Base-by-base conservation (phyloP, 2,329 filamentous ascomycete genomes). In the Apiospora koreana region DNA sequence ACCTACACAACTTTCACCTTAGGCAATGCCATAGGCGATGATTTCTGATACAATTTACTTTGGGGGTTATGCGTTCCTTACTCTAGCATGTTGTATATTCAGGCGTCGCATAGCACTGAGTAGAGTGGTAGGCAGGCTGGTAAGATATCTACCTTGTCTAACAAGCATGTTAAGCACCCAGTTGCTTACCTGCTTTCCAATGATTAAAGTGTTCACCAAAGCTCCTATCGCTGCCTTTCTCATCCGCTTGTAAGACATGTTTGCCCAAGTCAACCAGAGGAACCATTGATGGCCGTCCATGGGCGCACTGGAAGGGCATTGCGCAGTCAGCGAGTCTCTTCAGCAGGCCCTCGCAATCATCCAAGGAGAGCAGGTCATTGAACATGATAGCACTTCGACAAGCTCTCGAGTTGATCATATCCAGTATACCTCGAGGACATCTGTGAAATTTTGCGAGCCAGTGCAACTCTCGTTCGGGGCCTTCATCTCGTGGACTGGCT, bases 371-470 rank as follows among this genome's bases (percentile, higher is more conserved):
- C 7, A 82, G 77, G 76, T 97, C 94, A 74, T 95, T 95, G 81
- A 97, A 97, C 93, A 95, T 95, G 78, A 96, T 90, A 2, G 94
- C 93, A 45, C 92, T 93, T 68, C 93, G 86, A 76, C 93, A 96
- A 1, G 93, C 89, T 69, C 92, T 87, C 0, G 92, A 94, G 76
- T 94, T 91, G 5, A 95, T 81, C 77, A 95, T 81, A 41, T 97
- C 93, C 4, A 97, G 75, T 16, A 98, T 89, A 0, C 92, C 91
- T 35, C 86, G 84, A 0, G 95, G 95, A 74, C 93, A 97, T 2
- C 86, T 86, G 41, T 89, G 87, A 50, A 97, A 88, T 7, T 83
- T 83, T 1, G 85, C 81, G 0, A 92, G 81, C 91, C 92, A 94
- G 16, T 78, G 76, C 3, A 75, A 69, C 14, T 72, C 72, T 3